Base-by-base conservation (phyloP, 805 yeast species). In the Ogataea ganodermae region DNA sequence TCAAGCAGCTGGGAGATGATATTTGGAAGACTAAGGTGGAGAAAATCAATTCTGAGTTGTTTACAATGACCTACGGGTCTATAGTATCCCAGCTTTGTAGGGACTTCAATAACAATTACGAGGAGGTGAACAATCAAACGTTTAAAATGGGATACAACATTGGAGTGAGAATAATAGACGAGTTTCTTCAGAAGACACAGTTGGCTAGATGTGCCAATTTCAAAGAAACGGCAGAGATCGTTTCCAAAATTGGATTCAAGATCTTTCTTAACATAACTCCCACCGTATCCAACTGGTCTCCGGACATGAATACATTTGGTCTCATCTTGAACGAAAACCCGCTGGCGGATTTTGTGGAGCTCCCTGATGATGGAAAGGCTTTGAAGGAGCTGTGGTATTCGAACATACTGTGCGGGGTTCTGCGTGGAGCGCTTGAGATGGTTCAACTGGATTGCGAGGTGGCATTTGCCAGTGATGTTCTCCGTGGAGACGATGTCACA, bases 101-200 rank as follows among this genome's bases (percentile, higher is more conserved):
- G 49, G 98, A 94, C 61, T 84, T 79, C 66, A 78, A 84, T 45
- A 76, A 80, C 53, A 87, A 91, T 65, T 91, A 89, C 65, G 63
- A 61, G 6, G 83, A 83, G 59, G 96, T 94, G 48, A 94, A 94
- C 62, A 72, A 73, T 43, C 96, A 92, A 62, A 73, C 94, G 42
- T 96, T 84, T 59, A 79, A 81, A 53, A 92, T 94, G 98, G 99
- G 99, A 1, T 89, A 91, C 66, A 90, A 88, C 63, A 94, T 94
- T 33, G 99, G 99, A 1, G 71, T 90, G 40, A 73, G 99, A 53
- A 67, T 94, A 49, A 88, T 94, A 42, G 99, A 94, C 61, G 99
- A 94, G 63, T 89, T 92, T 60, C 72, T 94, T 33, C 95, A 97
- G 24, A 83, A 86, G 60, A 83, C 96, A 0, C 91, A 89, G n/a